Conservation (phyloP, 768 basidiomycete species). For the Pisolithus microcarpus region DNA sequence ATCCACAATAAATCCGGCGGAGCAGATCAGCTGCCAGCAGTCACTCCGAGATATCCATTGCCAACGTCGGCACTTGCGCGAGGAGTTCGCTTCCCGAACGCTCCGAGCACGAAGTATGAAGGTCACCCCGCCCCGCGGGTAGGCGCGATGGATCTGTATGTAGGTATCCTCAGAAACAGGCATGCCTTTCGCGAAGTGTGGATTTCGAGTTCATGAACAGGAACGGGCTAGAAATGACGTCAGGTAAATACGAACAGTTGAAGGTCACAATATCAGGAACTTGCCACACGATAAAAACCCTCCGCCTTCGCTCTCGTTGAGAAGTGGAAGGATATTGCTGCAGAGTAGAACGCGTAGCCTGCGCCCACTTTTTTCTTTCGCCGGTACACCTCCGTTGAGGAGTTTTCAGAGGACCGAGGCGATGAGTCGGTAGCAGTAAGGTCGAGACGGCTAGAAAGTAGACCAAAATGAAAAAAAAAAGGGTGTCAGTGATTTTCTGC, state of each 20-base stretch:
- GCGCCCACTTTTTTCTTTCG: constrained; percentile 56
- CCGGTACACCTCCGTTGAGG: constrained; percentile 67
- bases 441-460: no score
- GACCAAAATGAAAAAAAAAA: no score
- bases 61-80: no score
- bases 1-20: no score
- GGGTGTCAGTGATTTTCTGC: constrained; percentile 19
- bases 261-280: neutral
- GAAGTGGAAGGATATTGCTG: no score
- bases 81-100: constrained; percentile 35
- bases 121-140: constrained; percentile 68
- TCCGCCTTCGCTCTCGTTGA: no score
- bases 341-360: no score
- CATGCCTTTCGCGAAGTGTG: constrained; percentile 29
- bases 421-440: constrained; percentile 21
- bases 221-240: constrained; percentile 50
- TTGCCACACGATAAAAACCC: no score
- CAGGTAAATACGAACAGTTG: neutral
- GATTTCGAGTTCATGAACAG: constrained; percentile 59
- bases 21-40: no score
- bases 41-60: no score
- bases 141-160: constrained; percentile 44
- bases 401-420: constrained; percentile 74
- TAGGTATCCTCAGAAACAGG: constrained; percentile 48
- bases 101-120: constrained; percentile 54